Evolutionary conservation across 176 grass and related monocot genomes (phyloP).

Genomic region (Avena sativa): DNA sequence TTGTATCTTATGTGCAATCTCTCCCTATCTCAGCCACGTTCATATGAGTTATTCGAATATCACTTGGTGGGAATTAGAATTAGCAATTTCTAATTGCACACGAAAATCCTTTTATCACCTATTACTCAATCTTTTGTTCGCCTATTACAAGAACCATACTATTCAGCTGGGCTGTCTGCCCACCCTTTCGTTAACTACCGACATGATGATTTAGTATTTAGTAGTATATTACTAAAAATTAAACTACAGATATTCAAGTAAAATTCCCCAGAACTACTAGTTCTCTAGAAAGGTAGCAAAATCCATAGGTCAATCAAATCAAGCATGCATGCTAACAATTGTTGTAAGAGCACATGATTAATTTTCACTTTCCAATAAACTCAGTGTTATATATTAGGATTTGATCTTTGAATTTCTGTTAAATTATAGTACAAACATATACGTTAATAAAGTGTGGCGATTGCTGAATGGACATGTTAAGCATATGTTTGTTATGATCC

Average conservation of each 20-base stretch:
- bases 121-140: neutral
- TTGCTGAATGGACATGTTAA: neutral
- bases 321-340: neutral
- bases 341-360: neutral
- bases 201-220: neutral
- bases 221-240: neutral
- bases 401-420: neutral
- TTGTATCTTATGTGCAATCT: neutral
- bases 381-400: neutral
- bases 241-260: neutral
- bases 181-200: neutral
- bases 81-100: neutral
- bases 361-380: neutral
- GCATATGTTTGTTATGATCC: neutral
- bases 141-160: neutral
- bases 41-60: neutral
- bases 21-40: neutral
- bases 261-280: neutral
- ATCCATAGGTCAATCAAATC: neutral
- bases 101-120: neutral
- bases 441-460: neutral
- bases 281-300: neutral
- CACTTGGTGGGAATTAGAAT: neutral
- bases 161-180: neutral
- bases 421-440: neutral